Base-by-base conservation (phyloP, 768 basidiomycete species). In the Lentinus brumalis region DNA sequence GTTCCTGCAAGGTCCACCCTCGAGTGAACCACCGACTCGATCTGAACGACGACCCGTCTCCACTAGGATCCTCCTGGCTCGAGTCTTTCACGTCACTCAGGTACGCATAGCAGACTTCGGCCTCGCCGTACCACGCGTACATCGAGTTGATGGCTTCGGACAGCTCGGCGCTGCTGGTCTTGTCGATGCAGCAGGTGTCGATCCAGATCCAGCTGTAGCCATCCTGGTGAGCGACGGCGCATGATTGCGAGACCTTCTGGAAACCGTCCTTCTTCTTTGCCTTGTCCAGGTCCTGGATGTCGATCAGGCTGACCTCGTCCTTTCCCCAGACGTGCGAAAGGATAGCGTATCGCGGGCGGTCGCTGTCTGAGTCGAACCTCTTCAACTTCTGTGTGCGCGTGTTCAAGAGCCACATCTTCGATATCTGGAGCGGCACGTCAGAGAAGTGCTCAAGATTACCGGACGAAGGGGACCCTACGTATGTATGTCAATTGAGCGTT, bases 1-100 rank as follows among this genome's bases (percentile, higher is more conserved):
- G 58, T 32, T 59, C 58, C 35, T 59, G 58, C 1, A 59, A 51
- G 6, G 58, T 59, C 58, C 58, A 59, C 5, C 51, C 58, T 14
- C 58, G 58, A 15, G 58, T 59, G 26, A 59, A 54, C 52, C 53
- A 59, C 4, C 51, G 31, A 18, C 57, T 59, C 26, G 1, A 2
- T 26, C 56, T 40, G 49, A 50, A 50, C 9, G 49, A 29, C 26
- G 39, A 42, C 4, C 18, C 26, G 15, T 35, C 9, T 4, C 32
- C 58, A 8, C 21, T 6, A 2, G 42, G 31, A 10, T 52, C 30
- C 31, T 46, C 18, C 26, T 29, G n/a, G 26, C 46, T 49, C 21
- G 46, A 26, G 21, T 49, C 46, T 7, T 26, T 18, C 21, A 49
- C 46, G 39, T 55, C 53, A 18, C 29, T 10, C 16, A 49, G 46